These are phyloP conservation scores for Knufia fluminis DNA, from an alignment of 2,329 filamentous ascomycete species.

Conservation along the genomic window DNA sequence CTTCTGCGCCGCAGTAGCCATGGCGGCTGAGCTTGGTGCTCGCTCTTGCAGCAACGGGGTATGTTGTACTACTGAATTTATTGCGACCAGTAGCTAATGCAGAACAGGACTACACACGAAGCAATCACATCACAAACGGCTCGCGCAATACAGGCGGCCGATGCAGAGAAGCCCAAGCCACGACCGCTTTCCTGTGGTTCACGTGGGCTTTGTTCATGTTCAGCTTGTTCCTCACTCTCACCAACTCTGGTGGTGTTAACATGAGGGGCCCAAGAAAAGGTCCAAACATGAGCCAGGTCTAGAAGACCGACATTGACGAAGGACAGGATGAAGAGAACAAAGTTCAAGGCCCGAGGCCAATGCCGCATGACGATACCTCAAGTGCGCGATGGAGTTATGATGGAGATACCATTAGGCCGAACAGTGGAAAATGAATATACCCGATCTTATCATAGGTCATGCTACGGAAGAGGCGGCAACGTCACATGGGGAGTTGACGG, in stretches of 20 bases:
- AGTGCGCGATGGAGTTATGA: constrained; percentile 1
- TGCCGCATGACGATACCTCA: not conserved
- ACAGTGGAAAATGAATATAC: constrained; percentile 1
- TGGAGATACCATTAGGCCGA: not conserved
- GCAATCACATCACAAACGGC: constrained; percentile 39
- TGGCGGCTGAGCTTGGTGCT: constrained; percentile 37
- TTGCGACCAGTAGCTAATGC: not conserved
- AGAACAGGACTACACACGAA: constrained; percentile 30
- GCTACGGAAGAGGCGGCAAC: not conserved
- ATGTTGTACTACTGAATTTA: constrained; percentile 20
- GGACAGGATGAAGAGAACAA: constrained; percentile 3
- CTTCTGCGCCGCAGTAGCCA: constrained; percentile 39
- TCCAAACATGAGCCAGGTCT: constrained; percentile 39
- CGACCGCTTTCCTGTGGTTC: constrained; percentile 45
- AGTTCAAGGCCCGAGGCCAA: not conserved
- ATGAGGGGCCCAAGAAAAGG: constrained; percentile 28
- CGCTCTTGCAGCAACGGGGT: constrained; percentile 40
- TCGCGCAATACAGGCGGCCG: constrained; percentile 30
- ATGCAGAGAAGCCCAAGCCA: constrained; percentile 44
- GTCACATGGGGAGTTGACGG: not conserved
- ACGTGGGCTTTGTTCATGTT: constrained; percentile 36
- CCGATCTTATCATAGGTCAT: not conserved
- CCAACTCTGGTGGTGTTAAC: constrained; percentile 28
- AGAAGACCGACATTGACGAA: constrained; percentile 15
- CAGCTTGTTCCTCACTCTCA: constrained; percentile 32